These are phyloP conservation scores for Cladophialophora chaetospira DNA, from an alignment of 2,329 filamentous ascomycete genomes.

Conservation along the genomic window DNA sequence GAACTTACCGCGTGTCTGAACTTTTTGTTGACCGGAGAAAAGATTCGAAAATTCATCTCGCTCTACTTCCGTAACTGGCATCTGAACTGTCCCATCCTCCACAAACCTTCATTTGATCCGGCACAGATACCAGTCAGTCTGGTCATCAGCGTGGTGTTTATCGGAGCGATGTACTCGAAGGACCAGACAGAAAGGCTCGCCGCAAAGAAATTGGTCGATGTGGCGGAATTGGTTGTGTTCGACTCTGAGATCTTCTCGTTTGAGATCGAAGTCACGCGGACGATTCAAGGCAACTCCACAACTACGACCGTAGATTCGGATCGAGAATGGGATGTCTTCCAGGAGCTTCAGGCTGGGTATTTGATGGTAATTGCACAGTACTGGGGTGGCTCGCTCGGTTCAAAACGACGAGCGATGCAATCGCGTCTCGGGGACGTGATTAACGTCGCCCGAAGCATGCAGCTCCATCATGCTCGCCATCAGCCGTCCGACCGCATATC, in stretches of 20 bases:
- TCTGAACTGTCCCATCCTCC: constrained; percentile 47
- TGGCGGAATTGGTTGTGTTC: constrained; percentile 48
- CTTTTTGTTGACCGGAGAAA: constrained; percentile 44
- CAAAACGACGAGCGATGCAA: constrained; percentile 47
- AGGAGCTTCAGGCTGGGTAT: constrained; percentile 47
- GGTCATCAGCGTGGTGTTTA: constrained; percentile 45
- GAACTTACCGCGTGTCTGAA: constrained; percentile 44
- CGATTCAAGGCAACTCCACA: constrained; percentile 34
- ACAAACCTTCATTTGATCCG: constrained; percentile 45
- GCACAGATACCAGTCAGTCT: constrained; percentile 42
- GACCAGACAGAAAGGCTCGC: constrained; percentile 42
- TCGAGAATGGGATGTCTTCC: constrained; percentile 42
- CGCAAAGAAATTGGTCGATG: constrained; percentile 46
- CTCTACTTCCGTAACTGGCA: constrained; percentile 52
- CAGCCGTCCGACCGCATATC: constrained; percentile 40
- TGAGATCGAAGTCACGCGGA: constrained; percentile 43
- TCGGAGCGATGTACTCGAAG: constrained; percentile 50
- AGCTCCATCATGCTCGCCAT: constrained; percentile 43
- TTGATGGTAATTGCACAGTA: constrained; percentile 47
- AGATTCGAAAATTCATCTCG: constrained; percentile 45
- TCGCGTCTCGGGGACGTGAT: constrained; percentile 47
- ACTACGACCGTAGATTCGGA: constrained; percentile 18
- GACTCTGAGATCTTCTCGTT: constrained; percentile 46
- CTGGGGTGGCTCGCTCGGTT: constrained; percentile 44
- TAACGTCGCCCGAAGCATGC: constrained; percentile 45